Evolutionary conservation across 1,139 yeast species (phyloP).

Genomic region (Pichia sp.): DNA sequence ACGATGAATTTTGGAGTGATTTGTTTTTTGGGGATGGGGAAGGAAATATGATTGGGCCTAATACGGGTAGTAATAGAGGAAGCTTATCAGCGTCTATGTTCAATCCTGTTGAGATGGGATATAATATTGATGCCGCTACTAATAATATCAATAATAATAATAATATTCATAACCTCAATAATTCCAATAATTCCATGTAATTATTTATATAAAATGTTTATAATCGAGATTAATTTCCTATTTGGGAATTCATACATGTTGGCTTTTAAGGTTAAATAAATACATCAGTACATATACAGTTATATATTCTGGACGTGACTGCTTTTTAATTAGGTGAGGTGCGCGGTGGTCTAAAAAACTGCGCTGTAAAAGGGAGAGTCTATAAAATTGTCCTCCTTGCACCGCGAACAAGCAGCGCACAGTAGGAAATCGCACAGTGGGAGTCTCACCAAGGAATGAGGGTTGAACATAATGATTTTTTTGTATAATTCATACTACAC

Average conservation of each 20-base stretch:
- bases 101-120: background rate
- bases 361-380: background rate
- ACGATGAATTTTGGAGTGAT: conserved; percentile 40
- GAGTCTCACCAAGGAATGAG: background rate
- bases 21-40: conserved; percentile 27
- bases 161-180: background rate
- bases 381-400: background rate
- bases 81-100: background rate
- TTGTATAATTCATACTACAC: no score
- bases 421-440: background rate
- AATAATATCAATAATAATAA: background rate
- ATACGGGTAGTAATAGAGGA: background rate
- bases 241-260: background rate
- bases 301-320: no score
- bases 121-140: no score
- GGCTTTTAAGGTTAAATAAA: no score
- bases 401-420: background rate
- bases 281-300: no score
- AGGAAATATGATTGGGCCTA: background rate
- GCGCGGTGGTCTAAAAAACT: background rate
- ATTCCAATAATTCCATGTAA: background rate
- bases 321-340: no score
- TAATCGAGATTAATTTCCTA: background rate
- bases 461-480: conserved; percentile 6
- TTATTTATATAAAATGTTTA: no score